Evolutionary conservation across 2,329 filamentous ascomycete genomes (phyloP).

Genomic region (Didymella exigua): DNA sequence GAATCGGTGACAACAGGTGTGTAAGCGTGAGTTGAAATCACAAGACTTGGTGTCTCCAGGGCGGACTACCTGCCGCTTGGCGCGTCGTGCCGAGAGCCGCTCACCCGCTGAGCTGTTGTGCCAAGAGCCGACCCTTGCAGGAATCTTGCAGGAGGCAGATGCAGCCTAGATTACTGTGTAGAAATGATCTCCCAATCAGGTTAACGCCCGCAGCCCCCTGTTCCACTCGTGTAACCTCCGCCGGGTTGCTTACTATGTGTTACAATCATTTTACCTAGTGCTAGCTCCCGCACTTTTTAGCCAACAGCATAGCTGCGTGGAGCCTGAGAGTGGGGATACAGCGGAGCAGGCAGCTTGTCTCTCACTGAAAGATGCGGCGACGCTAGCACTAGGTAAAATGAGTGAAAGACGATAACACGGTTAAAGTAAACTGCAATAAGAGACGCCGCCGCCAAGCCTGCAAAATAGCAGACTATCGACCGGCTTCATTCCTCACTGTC

Average conservation of each 20-base stretch:
- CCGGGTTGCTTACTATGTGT: too few relatives aligned
- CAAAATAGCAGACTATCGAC: not conserved
- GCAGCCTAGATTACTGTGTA: not conserved
- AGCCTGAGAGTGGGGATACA: too few relatives aligned
- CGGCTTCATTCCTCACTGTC: not conserved
- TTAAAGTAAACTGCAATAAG: not conserved
- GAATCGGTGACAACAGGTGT: not conserved
- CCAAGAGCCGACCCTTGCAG: not conserved
- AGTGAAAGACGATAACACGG: too few relatives aligned
- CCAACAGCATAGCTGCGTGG: too few relatives aligned
- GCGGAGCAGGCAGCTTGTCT: too few relatives aligned
- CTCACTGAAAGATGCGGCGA: too few relatives aligned
- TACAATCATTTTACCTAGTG: too few relatives aligned
- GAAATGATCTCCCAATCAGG: not conserved
- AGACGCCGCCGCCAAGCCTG: not conserved
- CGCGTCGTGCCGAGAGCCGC: not conserved
- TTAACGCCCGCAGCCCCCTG: not conserved
- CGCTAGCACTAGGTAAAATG: too few relatives aligned
- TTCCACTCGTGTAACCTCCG: not conserved
- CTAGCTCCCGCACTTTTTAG: too few relatives aligned
- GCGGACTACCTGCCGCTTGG: not conserved
- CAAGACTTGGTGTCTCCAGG: conserved; percentile 5
- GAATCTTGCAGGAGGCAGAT: not conserved
- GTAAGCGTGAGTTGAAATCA: not conserved
- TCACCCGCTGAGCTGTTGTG: not conserved